Percentiles rank a stretch among this genome's conserved stretches.
These are phyloP conservation scores for Epithemia pelagica DNA, from an alignment of 108 stramenopile genomes.

Conservation along the genomic window DNA sequence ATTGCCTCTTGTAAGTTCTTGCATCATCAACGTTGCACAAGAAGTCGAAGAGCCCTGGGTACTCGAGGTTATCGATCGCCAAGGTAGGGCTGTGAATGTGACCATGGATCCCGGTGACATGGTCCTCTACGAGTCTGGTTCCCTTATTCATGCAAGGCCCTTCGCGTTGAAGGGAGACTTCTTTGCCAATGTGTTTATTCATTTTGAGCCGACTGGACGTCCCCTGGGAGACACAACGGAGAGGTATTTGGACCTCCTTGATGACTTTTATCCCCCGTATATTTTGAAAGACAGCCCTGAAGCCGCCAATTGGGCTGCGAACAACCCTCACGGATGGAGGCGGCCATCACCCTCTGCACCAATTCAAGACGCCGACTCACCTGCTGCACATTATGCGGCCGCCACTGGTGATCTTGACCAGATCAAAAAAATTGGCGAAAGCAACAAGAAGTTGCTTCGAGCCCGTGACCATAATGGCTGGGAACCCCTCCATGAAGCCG, in stretches of 20 bases:
- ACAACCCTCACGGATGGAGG: conserved; percentile 46
- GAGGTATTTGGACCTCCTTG: conserved; percentile 29
- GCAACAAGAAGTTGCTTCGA: conserved; percentile 22
- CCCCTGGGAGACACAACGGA: conserved; percentile 36
- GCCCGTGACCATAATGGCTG: conserved; percentile 45
- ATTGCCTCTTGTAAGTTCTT: conserved; percentile 80
- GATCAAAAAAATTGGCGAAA: conserved; percentile 18
- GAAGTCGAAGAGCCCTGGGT: conserved; percentile 93
- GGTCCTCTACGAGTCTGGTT: conserved; percentile 59
- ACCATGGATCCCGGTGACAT: conserved; percentile 58
- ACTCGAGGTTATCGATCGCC: conserved; percentile 80
- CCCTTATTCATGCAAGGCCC: conserved; percentile 50
- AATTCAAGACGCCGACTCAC: conserved; percentile 18
- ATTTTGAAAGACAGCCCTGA: conserved; percentile 37
- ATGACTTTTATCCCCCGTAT: conserved; percentile 53
- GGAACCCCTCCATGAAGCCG: conserved; percentile 56
- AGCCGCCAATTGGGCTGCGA: conserved; percentile 34
- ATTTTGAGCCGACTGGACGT: conserved; percentile 77
- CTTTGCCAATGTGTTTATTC: conserved; percentile 87
- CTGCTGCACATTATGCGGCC: conserved; percentile 50
- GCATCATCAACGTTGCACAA: conserved; percentile 86
- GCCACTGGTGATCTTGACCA: conserved; percentile 37
- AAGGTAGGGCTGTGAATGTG: conserved; percentile 58
- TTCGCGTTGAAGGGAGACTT: conserved; percentile 76
- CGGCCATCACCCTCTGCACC: conserved; percentile 35